A percentile compares a stretch with the other conserved stretches of the same genome.
phyloP scores from a whole-genome alignment of 257 asterid genomes.

The Nicotiana otophora region DNA sequence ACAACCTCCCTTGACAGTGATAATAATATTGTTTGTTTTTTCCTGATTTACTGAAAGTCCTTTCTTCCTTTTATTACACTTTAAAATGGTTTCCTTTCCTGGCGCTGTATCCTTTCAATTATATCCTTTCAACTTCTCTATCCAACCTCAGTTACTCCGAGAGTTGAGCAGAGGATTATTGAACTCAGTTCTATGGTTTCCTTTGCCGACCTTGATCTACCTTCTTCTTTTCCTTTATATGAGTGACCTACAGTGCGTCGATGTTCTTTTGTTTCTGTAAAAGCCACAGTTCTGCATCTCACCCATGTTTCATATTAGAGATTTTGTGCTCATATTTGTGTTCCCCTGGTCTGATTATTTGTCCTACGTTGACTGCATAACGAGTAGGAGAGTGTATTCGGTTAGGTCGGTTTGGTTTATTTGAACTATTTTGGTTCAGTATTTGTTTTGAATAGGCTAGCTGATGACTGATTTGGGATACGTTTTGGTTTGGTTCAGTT shows the following conservation, averaged over 20 bases:
- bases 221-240: background rate
- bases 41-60: background rate
- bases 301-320: background rate
- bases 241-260: background rate
- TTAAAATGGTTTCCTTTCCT: background rate
- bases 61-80: background rate
- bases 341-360: background rate
- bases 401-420: background rate
- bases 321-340: background rate
- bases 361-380: background rate
- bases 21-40: background rate
- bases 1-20: background rate
- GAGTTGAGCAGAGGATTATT: background rate
- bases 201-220: background rate
- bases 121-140: background rate
- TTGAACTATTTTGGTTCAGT: background rate
- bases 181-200: background rate
- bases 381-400: background rate
- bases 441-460: background rate
- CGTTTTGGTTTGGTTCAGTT: background rate
- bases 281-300: background rate
- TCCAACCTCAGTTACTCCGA: background rate
- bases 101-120: background rate
- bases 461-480: background rate
- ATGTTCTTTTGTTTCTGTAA: background rate